Conservation (phyloP, 768 basidiomycete species). For the Hirschioporus abietinus region DNA sequence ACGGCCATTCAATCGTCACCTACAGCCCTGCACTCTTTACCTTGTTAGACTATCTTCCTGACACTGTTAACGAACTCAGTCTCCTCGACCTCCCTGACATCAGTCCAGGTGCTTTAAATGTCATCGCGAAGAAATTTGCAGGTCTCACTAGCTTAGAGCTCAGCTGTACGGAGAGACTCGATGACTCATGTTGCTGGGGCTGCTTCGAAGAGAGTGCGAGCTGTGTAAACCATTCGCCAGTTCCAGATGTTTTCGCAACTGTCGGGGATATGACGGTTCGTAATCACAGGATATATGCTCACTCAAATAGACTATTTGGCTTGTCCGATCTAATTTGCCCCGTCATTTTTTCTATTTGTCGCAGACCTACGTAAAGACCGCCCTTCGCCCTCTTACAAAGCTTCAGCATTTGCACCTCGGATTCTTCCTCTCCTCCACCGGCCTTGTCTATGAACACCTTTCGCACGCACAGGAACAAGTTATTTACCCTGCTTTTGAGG, state of each 20-base stretch:
- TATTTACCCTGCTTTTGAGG: slow-evolving; percentile 13
- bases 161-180: slow-evolving; percentile 55
- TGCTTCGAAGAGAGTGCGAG: slow-evolving; percentile 61
- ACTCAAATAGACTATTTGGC: slow-evolving; percentile 1
- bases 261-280: slow-evolving; percentile 48
- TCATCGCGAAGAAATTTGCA: slow-evolving; percentile 44
- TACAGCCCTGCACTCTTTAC: slow-evolving; percentile 17
- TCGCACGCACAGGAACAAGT: slow-evolving; percentile 28
- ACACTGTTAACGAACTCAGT: slow-evolving; percentile 40
- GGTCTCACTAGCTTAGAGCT: slow-evolving; percentile 44
- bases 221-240: slow-evolving; percentile 54
- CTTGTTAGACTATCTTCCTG: slow-evolving; percentile 22
- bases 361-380: slow-evolving; percentile 38
- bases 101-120: slow-evolving; percentile 39
- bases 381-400: slow-evolving; percentile 40
- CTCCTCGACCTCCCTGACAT: slow-evolving; percentile 55
- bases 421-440: slow-evolving; percentile 54
- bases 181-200: slow-evolving; percentile 52
- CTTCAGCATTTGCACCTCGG: slow-evolving; percentile 54
- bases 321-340: background rate
- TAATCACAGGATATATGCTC: slow-evolving; percentile 11
- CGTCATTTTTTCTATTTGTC: slow-evolving; percentile 5
- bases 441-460: slow-evolving; percentile 42
- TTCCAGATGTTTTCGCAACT: slow-evolving; percentile 44
- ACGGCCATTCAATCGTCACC: slow-evolving; percentile 18